Evolutionary conservation across 441 rosid genomes (phyloP), one percentile per base, ranked within the genome.

Genomic region (Populus tomentosa): DNA sequence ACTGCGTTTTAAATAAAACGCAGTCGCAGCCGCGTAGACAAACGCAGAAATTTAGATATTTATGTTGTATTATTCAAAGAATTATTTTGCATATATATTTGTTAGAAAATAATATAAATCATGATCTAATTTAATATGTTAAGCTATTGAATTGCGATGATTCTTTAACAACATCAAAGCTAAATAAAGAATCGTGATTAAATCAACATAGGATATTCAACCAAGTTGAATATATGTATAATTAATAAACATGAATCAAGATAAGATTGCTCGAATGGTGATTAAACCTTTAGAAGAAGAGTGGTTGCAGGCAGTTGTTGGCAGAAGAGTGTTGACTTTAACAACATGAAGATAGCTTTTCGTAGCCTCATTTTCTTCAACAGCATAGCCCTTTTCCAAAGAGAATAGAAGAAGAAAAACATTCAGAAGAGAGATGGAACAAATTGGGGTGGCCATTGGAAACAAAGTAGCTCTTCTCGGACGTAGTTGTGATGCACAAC

Each of bases 301-400:
- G 68, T 80, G 59, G 53, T 28, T 76, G 84, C 91, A 87, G 11
- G 76, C 63, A 26, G 83, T 62, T 13, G 86, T 35, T 20, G 89
- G 84, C 0, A 87, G 73, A n/a, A 88, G 85, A 68, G 88, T 24
- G 26, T 59, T 50, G 70, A 87, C 71, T 56, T 76, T 78, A 75
- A 87, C 3, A 61, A 80, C 81, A 64, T 78, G 79, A 23, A n/a
- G 64, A 10, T 61, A 20, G 46, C 20, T 76, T 18, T 79, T 53
- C 0, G 79, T 61, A 1, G 32, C 14, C 59, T 66, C 24, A 26
- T 59, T 59, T 67, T 23, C 67, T 38, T 77, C 80, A 69, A 56
- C 62, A 64, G 71, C 78, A 67, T 33, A 20, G 23, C 77, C 75
- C 26, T 77, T 36, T 9, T 28, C 38, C 14, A 21, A 66, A 35